A percentile compares a stretch with the other conserved stretches of the same genome.
Conservation (phyloP, 2,329 filamentous ascomycete species). For the Sporothrix brasiliensis region DNA sequence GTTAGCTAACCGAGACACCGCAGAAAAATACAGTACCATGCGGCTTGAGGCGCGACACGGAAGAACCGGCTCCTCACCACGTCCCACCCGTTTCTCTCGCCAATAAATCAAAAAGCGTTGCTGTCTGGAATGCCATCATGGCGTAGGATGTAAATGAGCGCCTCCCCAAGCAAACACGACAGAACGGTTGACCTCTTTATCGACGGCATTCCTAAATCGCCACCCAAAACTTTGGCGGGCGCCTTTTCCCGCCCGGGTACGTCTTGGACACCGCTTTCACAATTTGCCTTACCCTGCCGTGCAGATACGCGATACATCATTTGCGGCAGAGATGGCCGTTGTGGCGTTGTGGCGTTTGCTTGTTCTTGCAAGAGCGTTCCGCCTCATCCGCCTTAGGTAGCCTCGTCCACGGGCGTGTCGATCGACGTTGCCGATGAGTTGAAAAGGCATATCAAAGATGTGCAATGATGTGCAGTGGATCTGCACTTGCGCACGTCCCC, state of each 20-base stretch:
- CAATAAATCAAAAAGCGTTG: not conserved
- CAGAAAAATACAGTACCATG: too few species aligned
- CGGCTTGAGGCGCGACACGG: not conserved
- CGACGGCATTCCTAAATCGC: not conserved
- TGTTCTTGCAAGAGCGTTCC: not conserved
- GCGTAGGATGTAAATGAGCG: not conserved
- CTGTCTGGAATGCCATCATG: not conserved
- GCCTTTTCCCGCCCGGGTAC: not conserved
- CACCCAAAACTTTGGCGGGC: not conserved
- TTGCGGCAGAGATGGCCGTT: not conserved
- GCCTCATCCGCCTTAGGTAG: not conserved
- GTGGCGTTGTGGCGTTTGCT: slow-evolving; percentile 8
- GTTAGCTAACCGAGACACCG: slow-evolving; percentile 16
- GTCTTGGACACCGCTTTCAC: not conserved
- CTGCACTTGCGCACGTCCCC: not conserved
- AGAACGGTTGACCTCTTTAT: not conserved
- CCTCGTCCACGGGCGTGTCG: not conserved
- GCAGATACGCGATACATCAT: not conserved
- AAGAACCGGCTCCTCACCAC: slow-evolving; percentile 6
- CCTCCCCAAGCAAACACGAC: not conserved
- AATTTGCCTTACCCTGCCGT: slow-evolving; percentile 18
- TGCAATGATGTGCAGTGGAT: not conserved
- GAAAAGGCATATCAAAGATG: not conserved
- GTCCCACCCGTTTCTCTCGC: not conserved
- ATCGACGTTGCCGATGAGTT: not conserved